Evolutionary conservation across 495 filamentous ascomycete genomes (phyloP), one percentile per base, ranked within the genome.

Genomic region (Daldinia childiae): DNA sequence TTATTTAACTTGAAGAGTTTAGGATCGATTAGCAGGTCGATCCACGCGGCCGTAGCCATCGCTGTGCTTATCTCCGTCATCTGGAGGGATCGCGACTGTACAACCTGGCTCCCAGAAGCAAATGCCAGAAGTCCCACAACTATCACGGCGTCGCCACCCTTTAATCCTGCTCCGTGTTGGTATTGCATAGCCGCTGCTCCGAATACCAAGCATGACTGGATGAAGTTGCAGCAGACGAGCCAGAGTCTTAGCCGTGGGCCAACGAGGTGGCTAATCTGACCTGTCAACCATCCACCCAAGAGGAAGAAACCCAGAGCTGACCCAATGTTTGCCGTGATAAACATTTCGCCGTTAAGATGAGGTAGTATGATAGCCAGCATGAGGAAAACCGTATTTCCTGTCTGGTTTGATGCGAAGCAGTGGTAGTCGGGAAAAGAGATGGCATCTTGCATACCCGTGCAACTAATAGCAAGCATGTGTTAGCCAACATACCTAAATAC

Each of bases 401-500:
- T 90, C 71, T 90, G 87, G 77, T 90, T 90, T 34, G 87, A 89
- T 34, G 88, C 86, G 72, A 90, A 90, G 69, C 87, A 89, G 79
- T 83, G 83, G 75, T 85, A 90, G 76, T 88, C 87, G 26, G 86
- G 87, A 72, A 85, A 90, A 61, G 87, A 82, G 58, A 86, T 82
- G 50, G 87, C 87, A 76, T 90, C 88, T 84, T 85, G 83, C 54
- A 86, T 83, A 17, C 84, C 82, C 30, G 77, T 87, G 21, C 58
- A 74, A 17, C 70, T 74, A 63, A 54, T 41, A 57, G 4, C 7
- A 38, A 56, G 26, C 1, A 54, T 34, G 17, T 48, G 58, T 77
- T 64, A 78, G 74, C 48, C 43, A 38, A 32, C 19, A 27, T 29
- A 41, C 34, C 58, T 4, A 34, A 51, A 34, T n/a, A 41, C 12